Evolutionary conservation across 768 basidiomycete genomes (phyloP), one percentile per base, ranked within the genome.

Genomic region (Termitomyces sp.): DNA sequence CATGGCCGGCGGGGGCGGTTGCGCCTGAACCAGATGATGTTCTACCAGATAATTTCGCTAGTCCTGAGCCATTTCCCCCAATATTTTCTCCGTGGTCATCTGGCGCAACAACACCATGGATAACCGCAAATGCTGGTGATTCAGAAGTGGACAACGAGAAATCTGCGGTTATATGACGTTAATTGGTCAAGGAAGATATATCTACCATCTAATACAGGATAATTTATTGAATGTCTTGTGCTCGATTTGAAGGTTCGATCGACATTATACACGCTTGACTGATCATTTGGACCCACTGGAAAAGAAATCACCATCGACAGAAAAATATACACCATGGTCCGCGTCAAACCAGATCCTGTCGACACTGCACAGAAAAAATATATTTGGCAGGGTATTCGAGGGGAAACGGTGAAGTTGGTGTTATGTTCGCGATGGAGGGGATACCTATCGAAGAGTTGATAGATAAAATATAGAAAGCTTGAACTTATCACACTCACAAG

Each of bases 401-500:
- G 36, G 3, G 39, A 40, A 27, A 20, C 32, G 8, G 20, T 26
- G 4, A 43, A 33, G 22, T 27, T 33, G 39, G 33, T 40, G 14
- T 78, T 73, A 88, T 73, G 85, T 83, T 68, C 90, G 83, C 57
- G 88, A 84, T 47, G 90, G 90, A 49, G 90, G 90, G 5, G 90
- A 92, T 45, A 92, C 90, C 90, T 92, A 55, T 46, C 2, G 47
- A 55, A 63, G 27, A 39, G 48, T 49, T 26, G 57, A 60, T 53
- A 32, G n/a, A 56, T 57, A 66, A 57, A 55, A 43, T 22, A 36
- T 20, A 13, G 42, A 51, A 44, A 22, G 42, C 26, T 22, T 59
- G 50, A 27, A 18, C 44, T 18, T 6, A 47, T 27, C 72, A 45
- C 26, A 78, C 87, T 60, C 61, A 97, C 96, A 70, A 98, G 76